These are phyloP conservation scores for Ziziphus jujuba DNA, from an alignment of 306 rosid genomes.

Conservation along the genomic window DNA sequence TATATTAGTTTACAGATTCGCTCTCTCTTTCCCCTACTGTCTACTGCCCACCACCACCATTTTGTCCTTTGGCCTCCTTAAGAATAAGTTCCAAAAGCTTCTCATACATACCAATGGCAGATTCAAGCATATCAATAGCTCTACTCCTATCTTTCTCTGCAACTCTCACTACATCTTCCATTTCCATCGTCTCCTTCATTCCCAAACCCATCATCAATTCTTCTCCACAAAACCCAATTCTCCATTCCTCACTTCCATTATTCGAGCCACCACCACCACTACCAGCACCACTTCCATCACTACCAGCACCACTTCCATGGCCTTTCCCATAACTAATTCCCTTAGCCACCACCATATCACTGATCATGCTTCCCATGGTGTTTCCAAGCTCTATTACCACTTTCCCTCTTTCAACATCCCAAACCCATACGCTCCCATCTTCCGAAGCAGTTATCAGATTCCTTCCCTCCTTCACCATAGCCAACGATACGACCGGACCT, in stretches of 20 bases:
- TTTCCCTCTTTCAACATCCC: constrained; percentile 49
- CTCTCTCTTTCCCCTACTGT: neutral
- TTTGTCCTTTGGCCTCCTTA: constrained; percentile 47
- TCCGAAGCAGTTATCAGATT: constrained; percentile 66
- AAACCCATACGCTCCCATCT: constrained; percentile 63
- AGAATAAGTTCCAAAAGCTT: constrained; percentile 66
- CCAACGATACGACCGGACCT: constrained; percentile 44
- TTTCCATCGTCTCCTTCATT: constrained; percentile 28
- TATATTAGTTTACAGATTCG: neutral
- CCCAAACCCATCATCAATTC: constrained; percentile 33
- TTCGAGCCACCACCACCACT: neutral
- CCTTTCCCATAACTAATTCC: constrained; percentile 15
- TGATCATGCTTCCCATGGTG: constrained; percentile 31
- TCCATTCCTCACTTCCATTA: neutral
- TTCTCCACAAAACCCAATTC: constrained; percentile 14
- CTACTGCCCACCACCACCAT: neutral
- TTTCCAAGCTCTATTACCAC: constrained; percentile 37
- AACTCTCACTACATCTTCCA: constrained; percentile 30
- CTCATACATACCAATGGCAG: constrained; percentile 59
- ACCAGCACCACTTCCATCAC: neutral
- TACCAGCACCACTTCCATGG: neutral
- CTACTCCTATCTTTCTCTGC: constrained; percentile 39
- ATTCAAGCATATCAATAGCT: constrained; percentile 64
- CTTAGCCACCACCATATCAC: constrained; percentile 50
- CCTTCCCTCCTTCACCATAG: constrained; percentile 43